These are phyloP conservation scores for Saitozyma podzolica DNA, from an alignment of 768 basidiomycete genomes.

Conservation along the genomic window DNA sequence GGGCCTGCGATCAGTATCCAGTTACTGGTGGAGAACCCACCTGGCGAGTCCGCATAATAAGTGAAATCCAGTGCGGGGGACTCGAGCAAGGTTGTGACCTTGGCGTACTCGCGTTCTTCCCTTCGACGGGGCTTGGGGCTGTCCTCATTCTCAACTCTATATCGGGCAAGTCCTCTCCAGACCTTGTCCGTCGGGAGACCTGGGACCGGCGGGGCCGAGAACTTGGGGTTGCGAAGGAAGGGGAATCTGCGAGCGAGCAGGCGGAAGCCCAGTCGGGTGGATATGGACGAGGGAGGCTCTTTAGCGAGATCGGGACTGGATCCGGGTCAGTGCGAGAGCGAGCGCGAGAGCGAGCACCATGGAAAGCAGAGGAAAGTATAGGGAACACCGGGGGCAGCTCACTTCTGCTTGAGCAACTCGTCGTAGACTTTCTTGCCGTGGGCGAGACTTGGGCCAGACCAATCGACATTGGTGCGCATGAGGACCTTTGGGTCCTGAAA, in stretches of 20 bases:
- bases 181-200: slow-evolving; percentile 37
- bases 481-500: slow-evolving; percentile 68
- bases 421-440: slow-evolving; percentile 67
- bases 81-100: slow-evolving; percentile 79
- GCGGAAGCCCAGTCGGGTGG: slow-evolving; percentile 41
- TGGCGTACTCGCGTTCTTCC: slow-evolving; percentile 70
- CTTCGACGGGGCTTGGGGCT: slow-evolving; percentile 11
- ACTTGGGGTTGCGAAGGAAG: slow-evolving; percentile 33
- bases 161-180: slow-evolving; percentile 56
- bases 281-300: slow-evolving; percentile 37
- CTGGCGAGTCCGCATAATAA: slow-evolving; percentile 84
- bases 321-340: too few relatives aligned
- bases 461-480: slow-evolving; percentile 74
- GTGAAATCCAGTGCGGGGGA: slow-evolving; percentile 72
- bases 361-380: too few relatives aligned
- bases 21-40: slow-evolving; percentile 53
- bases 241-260: slow-evolving; percentile 34
- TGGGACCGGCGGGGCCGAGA: slow-evolving; percentile 39
- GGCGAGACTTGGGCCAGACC: slow-evolving; percentile 65
- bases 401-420: slow-evolving; percentile 57
- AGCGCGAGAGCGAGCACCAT: too few relatives aligned
- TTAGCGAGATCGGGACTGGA: slow-evolving; percentile 25
- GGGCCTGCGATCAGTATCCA: slow-evolving; percentile 11
- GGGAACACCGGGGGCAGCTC: too few relatives aligned
- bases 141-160: slow-evolving; percentile 34